phyloP scores from a whole-genome alignment of 192 early-diverging fungal species.

The Diversispora epigaea region DNA sequence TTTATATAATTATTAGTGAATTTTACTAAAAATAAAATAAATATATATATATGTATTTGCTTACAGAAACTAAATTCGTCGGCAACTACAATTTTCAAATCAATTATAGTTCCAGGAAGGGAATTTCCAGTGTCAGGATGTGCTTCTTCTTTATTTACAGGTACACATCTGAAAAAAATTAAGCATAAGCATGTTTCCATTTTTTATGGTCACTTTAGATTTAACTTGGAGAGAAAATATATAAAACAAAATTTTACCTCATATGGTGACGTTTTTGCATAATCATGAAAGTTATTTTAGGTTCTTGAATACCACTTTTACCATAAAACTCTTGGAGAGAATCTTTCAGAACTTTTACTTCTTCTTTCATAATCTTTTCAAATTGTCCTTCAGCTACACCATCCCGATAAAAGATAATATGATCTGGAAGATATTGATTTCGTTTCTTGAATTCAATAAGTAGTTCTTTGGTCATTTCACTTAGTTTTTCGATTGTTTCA shows the following conservation, averaged over 20 bases:
- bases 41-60: no score
- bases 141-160: no score
- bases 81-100: no score
- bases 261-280: not conserved
- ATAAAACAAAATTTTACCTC: not conserved
- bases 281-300: not conserved
- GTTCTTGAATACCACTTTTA: not conserved
- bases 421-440: constrained; percentile 54
- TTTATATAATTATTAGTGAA: no score
- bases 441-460: constrained; percentile 43
- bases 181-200: no score
- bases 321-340: not conserved
- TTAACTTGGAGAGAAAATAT: no score
- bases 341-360: not conserved
- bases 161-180: no score
- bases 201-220: no score
- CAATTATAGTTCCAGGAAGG: no score
- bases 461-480: constrained; percentile 59
- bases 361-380: not conserved
- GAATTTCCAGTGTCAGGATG: no score
- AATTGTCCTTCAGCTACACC: constrained; percentile 80
- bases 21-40: no score
- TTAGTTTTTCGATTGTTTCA: constrained; percentile 61
- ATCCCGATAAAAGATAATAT: constrained; percentile 82
- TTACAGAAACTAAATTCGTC: no score